Percentiles rank a stretch among this genome's conserved stretches.
phyloP scores from a whole-genome alignment of 202 grass and related monocot genomes.

The Schoenoplectus triqueter region DNA sequence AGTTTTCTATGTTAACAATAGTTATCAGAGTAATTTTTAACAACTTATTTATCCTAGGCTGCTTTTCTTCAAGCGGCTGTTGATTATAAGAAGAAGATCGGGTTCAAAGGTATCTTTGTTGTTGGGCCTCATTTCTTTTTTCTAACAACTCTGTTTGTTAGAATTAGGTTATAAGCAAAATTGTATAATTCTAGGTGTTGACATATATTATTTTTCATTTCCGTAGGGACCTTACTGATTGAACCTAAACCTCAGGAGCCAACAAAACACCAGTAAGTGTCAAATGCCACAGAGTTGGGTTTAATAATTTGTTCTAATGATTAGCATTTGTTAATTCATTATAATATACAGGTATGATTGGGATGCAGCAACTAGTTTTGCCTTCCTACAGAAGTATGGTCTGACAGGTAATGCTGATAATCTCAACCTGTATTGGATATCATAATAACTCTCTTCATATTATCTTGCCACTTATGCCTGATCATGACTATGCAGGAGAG shows the following conservation, averaged over 20 bases:
- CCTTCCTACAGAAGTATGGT: constrained; percentile 93
- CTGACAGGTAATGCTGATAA: constrained; percentile 61
- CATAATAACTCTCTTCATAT: neutral
- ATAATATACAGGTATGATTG: constrained; percentile 82
- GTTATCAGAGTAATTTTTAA: constrained; percentile 19
- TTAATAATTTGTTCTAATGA: neutral
- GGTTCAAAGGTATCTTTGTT: constrained; percentile 69
- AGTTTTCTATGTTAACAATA: constrained; percentile 18
- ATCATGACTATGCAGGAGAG: constrained; percentile 52
- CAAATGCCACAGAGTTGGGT: constrained; percentile 10
- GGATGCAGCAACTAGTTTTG: constrained; percentile 89
- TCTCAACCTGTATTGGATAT: constrained; percentile 1
- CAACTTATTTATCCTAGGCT: constrained; percentile 53
- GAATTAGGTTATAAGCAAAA: neutral
- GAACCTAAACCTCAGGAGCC: constrained; percentile 99
- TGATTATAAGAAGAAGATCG: constrained; percentile 94
- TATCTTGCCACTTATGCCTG: neutral
- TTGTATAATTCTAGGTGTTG: constrained; percentile 2
- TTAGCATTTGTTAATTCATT: constrained; percentile 38
- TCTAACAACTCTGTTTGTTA: neutral
- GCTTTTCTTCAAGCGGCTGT: constrained; percentile 90
- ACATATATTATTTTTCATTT: constrained; percentile 24
- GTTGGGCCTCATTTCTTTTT: constrained; percentile 4
- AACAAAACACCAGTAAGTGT: constrained; percentile 94
- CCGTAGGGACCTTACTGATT: constrained; percentile 70